Percentiles rank a stretch among this genome's conserved stretches.
Evolutionary conservation across 768 basidiomycete species (phyloP).

Genomic region (Serendipita sp.): DNA sequence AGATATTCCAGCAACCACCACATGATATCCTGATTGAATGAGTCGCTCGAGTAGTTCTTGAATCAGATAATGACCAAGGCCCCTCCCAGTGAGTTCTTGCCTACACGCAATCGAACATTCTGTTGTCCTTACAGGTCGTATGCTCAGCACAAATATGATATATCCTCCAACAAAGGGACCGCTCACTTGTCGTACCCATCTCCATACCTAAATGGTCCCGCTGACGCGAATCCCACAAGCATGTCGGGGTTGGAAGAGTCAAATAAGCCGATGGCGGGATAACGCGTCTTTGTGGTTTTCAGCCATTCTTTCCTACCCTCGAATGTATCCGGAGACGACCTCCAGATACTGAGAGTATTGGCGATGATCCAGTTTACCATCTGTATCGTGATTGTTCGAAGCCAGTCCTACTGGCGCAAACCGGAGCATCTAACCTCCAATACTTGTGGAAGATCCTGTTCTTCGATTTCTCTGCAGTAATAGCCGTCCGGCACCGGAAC

Average conservation of each 20-base stretch:
- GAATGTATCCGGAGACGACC: background rate
- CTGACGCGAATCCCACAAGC: background rate
- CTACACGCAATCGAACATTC: background rate
- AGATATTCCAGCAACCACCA: slow-evolving; percentile 1
- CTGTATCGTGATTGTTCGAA: background rate
- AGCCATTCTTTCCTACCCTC: background rate
- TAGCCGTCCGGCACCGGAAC: background rate
- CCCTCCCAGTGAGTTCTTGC: background rate
- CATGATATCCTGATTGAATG: background rate
- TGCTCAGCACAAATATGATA: background rate
- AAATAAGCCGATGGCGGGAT: background rate
- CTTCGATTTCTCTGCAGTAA: background rate
- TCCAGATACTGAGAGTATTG: background rate
- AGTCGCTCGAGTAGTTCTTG: background rate
- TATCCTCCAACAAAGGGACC: background rate
- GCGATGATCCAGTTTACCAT: background rate
- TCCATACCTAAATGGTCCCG: background rate
- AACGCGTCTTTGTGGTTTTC: background rate
- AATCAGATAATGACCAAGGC: background rate
- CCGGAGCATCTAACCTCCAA: background rate
- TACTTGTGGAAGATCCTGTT: slow-evolving; percentile 3
- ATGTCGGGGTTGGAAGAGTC: background rate
- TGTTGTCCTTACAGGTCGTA: background rate
- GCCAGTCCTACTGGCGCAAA: background rate
- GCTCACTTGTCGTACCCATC: background rate